Evolutionary conservation across 495 filamentous ascomycete genomes (phyloP), one percentile per base, ranked within the genome.

Genomic region (Neurospora tetrasperma): DNA sequence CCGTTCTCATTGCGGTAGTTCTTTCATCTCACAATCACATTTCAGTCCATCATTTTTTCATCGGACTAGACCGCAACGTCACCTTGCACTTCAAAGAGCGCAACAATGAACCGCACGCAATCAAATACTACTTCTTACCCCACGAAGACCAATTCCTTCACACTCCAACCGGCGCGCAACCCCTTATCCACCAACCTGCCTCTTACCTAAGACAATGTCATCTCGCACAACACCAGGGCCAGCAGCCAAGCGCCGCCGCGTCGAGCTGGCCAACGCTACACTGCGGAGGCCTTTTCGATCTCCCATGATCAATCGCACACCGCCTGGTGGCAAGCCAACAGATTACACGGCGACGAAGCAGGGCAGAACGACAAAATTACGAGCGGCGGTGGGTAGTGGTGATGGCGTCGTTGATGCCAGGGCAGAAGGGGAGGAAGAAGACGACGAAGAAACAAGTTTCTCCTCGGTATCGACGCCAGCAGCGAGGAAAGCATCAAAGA

Each of bases 221-320:
- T 77, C 73, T 12, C 72, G 75, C 7, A 14, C 54, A 70, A 77
- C 78, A 20, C 76, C 78, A 20, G 71, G 72, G 11, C 77, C 76
- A 10, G 54, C 76, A 40, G 75, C 76, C 76, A 80, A 80, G 71
- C 79, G 79, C 35, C 76, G 78, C 14, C 79, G 79, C 59, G 71
- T 77, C 71, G 79, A 80, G 3, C 42, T 48, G 2, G 79, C 79
- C 23, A 80, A 78, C 44, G 71, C 73, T 2, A 76, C 75, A 8
- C 76, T 80, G 69, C 71, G 74, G 20, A 80, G 77, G 48, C 78
- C 79, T 2, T 80, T 80, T 42, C 62, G 75, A 3, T 80, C 79
- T 20, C 79, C 79, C 10, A 43, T 80, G 70, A 73, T 80, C 23
- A 77, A 69, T 35, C 73, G 76, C 42, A 71, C 73, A 41, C 35